A percentile compares a stretch with the other conserved stretches of the same genome.
phyloP scores from a whole-genome alignment of 106 monocot species.

The Dactylorhiza incarnata region DNA sequence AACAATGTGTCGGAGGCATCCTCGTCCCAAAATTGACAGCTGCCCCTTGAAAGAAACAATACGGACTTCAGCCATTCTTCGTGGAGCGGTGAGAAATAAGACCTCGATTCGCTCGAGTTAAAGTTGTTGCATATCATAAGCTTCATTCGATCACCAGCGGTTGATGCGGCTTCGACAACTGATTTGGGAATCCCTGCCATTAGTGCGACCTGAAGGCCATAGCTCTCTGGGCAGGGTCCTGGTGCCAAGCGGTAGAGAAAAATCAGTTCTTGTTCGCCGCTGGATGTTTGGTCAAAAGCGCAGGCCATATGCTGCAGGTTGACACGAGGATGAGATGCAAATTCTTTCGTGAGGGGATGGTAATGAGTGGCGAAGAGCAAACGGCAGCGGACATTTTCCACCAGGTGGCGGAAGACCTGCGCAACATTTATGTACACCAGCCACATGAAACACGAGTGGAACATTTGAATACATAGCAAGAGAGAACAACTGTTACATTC shows the following conservation, averaged over 20 bases:
- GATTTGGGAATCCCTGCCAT: constrained; percentile 66
- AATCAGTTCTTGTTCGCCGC: constrained; percentile 37
- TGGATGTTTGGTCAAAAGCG: constrained; percentile 26
- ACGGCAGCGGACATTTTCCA: constrained; percentile 72
- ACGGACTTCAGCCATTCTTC: constrained; percentile 67
- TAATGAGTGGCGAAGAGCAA: constrained; percentile 92
- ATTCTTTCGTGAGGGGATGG: constrained; percentile 92
- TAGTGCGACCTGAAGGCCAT: constrained; percentile 79
- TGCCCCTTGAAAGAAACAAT: constrained; percentile 28
- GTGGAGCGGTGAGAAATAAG: constrained; percentile 67
- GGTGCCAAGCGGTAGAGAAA: constrained; percentile 74
- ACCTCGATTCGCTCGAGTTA: constrained; percentile 61
- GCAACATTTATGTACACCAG: not conserved
- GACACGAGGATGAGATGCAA: constrained; percentile 71
- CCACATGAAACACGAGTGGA: not conserved
- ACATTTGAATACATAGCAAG: not conserved
- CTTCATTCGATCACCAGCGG: constrained; percentile 56
- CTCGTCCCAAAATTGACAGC: constrained; percentile 31
- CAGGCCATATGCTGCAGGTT: constrained; percentile 92
- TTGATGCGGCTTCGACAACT: constrained; percentile 53
- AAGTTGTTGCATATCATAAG: constrained; percentile 39
- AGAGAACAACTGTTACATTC: not conserved
- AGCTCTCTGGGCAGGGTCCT: constrained; percentile 87
- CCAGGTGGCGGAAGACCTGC: constrained; percentile 85
- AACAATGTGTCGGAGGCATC: constrained; percentile 68